Conservation (phyloP, 228 moss, liverwort and hornwort genomes). For the Sphagnum magellanicum region DNA sequence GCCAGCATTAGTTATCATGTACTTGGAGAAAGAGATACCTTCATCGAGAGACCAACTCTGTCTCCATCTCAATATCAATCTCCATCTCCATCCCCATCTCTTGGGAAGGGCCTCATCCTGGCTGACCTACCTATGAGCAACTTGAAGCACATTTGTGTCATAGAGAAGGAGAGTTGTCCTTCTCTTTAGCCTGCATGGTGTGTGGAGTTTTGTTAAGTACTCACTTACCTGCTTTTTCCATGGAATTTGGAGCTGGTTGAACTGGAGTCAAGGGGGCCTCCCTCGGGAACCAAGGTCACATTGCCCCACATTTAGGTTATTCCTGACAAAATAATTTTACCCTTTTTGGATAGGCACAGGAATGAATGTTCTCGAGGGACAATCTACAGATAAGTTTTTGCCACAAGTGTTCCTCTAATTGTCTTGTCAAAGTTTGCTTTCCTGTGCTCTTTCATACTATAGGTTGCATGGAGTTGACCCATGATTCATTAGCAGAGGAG, state of each 20-base stretch:
- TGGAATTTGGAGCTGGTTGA: no score
- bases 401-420: no score
- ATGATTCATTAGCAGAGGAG: slow-evolving; percentile 95
- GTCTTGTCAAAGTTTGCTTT: slow-evolving; percentile 3
- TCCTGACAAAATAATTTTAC: no score
- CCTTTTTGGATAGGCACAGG: no score
- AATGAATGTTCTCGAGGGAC: no score
- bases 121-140: slow-evolving; percentile 67
- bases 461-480: slow-evolving; percentile 91
- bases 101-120: slow-evolving; percentile 39
- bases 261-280: no score
- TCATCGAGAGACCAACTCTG: slow-evolving; percentile 72
- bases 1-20: slow-evolving; percentile 62
- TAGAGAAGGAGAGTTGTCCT: slow-evolving; percentile 93
- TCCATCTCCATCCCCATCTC: slow-evolving; percentile 14
- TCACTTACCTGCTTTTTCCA: no score
- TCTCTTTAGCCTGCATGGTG: slow-evolving; percentile 90
- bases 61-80: slow-evolving; percentile 41
- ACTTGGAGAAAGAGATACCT: slow-evolving; percentile 69
- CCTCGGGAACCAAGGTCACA: no score
- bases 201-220: background rate
- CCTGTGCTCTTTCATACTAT: slow-evolving; percentile 9
- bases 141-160: slow-evolving; percentile 83
- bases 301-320: no score
- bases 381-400: no score